phyloP scores from a whole-genome alignment of 2,329 filamentous ascomycete genomes.

The Botrytis paeoniae region DNA sequence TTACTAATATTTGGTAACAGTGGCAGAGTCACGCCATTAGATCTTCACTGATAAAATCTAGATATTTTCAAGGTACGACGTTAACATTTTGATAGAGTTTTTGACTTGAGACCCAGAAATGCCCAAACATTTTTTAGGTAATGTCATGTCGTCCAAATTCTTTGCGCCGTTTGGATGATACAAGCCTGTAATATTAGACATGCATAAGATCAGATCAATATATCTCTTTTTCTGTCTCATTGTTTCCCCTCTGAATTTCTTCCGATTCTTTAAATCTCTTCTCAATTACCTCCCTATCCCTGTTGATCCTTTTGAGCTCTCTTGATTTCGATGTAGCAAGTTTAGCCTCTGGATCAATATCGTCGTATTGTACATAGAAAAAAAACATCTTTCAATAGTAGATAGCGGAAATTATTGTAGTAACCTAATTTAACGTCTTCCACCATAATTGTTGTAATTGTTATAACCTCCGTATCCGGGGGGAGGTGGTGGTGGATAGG shows the following conservation, averaged over 20 bases:
- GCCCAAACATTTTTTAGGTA: background rate
- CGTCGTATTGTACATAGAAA: conserved; percentile 78
- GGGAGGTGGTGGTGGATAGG: conserved; percentile 21
- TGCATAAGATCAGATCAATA: background rate
- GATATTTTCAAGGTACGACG: background rate
- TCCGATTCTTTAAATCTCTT: conserved; percentile 78
- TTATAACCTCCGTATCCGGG: conserved; percentile 27
- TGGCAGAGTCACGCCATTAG: background rate
- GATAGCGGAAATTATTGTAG: background rate
- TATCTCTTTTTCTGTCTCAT: conserved; percentile 78
- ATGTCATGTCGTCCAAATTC: background rate
- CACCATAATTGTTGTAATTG: conserved; percentile 16
- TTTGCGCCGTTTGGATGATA: background rate
- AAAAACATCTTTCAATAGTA: background rate
- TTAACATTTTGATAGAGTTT: background rate
- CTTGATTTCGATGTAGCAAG: conserved; percentile 90
- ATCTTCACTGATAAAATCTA: background rate
- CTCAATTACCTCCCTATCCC: conserved; percentile 81
- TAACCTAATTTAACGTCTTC: background rate
- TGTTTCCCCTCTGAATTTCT: conserved; percentile 82
- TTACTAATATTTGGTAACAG: background rate
- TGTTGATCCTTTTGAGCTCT: conserved; percentile 83
- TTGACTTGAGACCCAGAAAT: background rate
- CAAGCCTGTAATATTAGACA: background rate
- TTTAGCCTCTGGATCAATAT: conserved; percentile 80